Conservation (phyloP, 768 basidiomycete genomes). For the Boletus subparvulus region DNA sequence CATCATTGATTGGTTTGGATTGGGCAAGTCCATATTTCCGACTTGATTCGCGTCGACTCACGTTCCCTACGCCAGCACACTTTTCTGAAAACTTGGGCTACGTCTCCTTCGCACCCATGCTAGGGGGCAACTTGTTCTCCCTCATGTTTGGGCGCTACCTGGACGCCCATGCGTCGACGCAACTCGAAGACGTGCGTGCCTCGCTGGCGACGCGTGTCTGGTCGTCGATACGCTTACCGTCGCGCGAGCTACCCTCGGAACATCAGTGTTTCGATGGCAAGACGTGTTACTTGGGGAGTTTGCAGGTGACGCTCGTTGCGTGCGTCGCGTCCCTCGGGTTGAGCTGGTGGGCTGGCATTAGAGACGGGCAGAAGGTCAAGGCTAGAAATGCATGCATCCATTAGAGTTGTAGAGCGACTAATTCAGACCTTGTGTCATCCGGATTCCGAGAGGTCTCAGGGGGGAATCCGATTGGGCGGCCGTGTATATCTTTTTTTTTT, state of each 20-base stretch:
- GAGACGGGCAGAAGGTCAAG: slow-evolving; percentile 24
- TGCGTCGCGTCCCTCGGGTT: slow-evolving; percentile 37
- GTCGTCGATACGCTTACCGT: neutral
- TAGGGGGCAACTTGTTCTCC: slow-evolving; percentile 83
- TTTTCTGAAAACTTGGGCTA: slow-evolving; percentile 89
- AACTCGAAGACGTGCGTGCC: neutral
- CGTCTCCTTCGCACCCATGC: slow-evolving; percentile 68
- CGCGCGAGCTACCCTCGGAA: slow-evolving; percentile 26
- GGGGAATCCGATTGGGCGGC: too few species aligned
- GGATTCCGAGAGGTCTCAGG: too few species aligned
- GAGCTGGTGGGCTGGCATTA: slow-evolving; percentile 39
- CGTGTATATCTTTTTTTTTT: too few species aligned
- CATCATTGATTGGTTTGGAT: slow-evolving; percentile 85
- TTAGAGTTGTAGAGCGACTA: too few species aligned
- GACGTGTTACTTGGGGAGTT: slow-evolving; percentile 57
- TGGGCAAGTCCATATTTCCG: slow-evolving; percentile 50
- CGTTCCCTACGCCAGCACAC: slow-evolving; percentile 43
- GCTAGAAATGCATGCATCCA: neutral
- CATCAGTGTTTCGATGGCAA: slow-evolving; percentile 57
- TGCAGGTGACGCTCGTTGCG: slow-evolving; percentile 46
- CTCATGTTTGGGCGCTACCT: slow-evolving; percentile 78
- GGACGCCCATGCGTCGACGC: slow-evolving; percentile 58
- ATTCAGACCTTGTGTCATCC: too few species aligned
- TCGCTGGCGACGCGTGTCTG: neutral
- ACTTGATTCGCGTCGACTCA: neutral